These are phyloP conservation scores for Linnemannia zychae DNA, from an alignment of 192 early-diverging fungal genomes.

Conservation along the genomic window DNA sequence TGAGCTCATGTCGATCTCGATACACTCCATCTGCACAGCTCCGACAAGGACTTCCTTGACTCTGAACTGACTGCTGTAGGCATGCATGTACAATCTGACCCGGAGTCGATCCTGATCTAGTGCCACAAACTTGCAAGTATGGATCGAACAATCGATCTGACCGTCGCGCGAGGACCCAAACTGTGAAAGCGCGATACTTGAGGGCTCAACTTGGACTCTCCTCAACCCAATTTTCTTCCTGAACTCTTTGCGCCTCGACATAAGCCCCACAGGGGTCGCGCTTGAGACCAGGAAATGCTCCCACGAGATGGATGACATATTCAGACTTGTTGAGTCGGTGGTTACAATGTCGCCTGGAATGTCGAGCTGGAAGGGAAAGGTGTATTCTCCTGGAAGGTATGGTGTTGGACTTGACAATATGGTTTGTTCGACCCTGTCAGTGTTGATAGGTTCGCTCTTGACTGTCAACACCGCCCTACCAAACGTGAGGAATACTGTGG, in stretches of 20 bases:
- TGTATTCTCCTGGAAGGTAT: constrained; percentile 20
- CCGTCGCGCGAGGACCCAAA: not conserved
- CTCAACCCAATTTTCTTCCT: not conserved
- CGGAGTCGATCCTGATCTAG: not conserved
- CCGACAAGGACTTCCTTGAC: constrained; percentile 18
- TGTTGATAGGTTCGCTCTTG: constrained; percentile 27
- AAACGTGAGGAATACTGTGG: not conserved
- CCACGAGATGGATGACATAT: not conserved
- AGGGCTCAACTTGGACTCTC: constrained; percentile 18
- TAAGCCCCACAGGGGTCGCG: not conserved
- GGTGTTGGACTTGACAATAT: not conserved
- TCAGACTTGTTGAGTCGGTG: constrained; percentile 9
- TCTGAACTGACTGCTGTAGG: not conserved
- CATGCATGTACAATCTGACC: constrained; percentile 15
- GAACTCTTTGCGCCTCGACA: constrained; percentile 15
- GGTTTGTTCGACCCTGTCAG: constrained; percentile 1
- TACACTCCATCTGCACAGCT: constrained; percentile 8
- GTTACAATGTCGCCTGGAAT: constrained; percentile 17
- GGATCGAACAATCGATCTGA: constrained; percentile 20
- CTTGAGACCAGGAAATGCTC: constrained; percentile 14
- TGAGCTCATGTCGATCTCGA: not conserved
- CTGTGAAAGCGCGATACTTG: not conserved
- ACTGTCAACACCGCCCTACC: not conserved
- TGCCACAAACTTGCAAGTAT: constrained; percentile 2
- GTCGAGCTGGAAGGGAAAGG: constrained; percentile 14